phyloP scores from a whole-genome alignment of 2,329 filamentous ascomycete genomes.

The Diaporthe batatas region DNA sequence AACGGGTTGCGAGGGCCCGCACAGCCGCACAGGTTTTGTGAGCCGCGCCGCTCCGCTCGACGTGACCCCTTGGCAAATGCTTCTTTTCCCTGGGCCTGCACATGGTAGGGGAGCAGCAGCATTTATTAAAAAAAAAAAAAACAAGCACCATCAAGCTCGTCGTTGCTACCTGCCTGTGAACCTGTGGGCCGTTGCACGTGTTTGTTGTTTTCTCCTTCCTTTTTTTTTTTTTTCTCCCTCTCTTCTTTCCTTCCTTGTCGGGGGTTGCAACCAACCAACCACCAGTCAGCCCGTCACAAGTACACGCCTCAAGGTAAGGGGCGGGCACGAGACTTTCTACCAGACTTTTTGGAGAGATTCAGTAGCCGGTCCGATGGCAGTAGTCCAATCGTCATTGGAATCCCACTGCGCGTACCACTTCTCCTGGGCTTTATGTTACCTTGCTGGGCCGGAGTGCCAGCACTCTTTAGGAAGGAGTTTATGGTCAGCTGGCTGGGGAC shows the following conservation, averaged over 20 bases:
- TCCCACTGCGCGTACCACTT: not conserved
- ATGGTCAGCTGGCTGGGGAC: constrained; percentile 18
- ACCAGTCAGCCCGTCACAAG: not conserved
- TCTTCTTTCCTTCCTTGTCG: not conserved
- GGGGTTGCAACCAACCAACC: constrained; percentile 12
- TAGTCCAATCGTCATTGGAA: constrained; percentile 29
- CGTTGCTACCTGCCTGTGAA: not conserved
- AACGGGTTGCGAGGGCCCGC: constrained; percentile 28
- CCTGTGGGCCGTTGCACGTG: not conserved
- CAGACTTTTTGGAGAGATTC: too few relatives aligned
- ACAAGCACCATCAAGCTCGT: not conserved
- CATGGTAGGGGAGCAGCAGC: not conserved
- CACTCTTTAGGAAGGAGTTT: constrained; percentile 35
- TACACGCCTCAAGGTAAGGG: not conserved
- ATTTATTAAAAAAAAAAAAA: too few relatives aligned
- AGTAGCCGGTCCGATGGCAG: constrained; percentile 21
- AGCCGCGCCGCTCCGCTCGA: constrained; percentile 16
- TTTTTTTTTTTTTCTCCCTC: not conserved
- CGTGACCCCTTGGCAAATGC: constrained; percentile 32
- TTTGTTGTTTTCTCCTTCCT: not conserved
- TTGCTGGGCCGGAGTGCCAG: constrained; percentile 17
- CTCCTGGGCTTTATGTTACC: constrained; percentile 1
- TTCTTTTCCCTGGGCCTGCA: constrained; percentile 14
- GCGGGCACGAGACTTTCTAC: not conserved
- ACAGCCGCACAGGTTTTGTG: constrained; percentile 4